These are phyloP conservation scores for Fraxinus excelsior DNA, from an alignment of 257 asterid species.

Conservation along the genomic window DNA sequence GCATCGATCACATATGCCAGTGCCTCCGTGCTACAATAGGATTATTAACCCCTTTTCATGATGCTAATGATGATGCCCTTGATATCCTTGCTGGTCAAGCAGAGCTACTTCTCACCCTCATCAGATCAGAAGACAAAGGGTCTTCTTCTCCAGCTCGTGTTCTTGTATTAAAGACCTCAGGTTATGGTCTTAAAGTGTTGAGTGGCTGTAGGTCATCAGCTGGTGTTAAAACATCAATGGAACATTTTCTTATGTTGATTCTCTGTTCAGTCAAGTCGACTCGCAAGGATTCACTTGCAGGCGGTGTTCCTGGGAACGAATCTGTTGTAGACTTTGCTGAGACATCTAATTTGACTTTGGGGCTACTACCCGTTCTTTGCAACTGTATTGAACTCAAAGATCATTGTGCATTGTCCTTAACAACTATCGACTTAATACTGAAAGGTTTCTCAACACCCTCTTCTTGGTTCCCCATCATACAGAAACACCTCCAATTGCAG, in stretches of 20 bases:
- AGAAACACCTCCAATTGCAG: slow-evolving; percentile 68
- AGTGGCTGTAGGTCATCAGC: slow-evolving; percentile 45
- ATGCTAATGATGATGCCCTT: slow-evolving; percentile 49
- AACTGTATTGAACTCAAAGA: slow-evolving; percentile 56
- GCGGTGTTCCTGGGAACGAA: slow-evolving; percentile 26
- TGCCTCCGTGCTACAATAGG: slow-evolving; percentile 60
- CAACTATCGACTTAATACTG: slow-evolving; percentile 63
- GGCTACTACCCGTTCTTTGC: slow-evolving; percentile 79
- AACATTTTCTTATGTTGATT: slow-evolving; percentile 64
- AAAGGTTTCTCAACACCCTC: slow-evolving; percentile 63
- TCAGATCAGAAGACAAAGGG: slow-evolving; percentile 42
- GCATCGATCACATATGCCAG: slow-evolving; percentile 60
- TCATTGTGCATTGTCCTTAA: slow-evolving; percentile 60
- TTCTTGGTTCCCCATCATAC: slow-evolving; percentile 80
- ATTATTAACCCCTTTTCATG: slow-evolving; percentile 48
- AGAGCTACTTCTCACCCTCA: slow-evolving; percentile 65
- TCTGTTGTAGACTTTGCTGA: slow-evolving; percentile 51
- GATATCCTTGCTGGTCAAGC: slow-evolving; percentile 75
- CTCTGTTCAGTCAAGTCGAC: slow-evolving; percentile 53
- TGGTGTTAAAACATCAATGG: slow-evolving; percentile 43
- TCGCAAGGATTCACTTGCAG: slow-evolving; percentile 33
- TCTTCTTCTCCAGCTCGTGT: slow-evolving; percentile 40
- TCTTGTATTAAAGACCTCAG: slow-evolving; percentile 64
- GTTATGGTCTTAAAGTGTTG: slow-evolving; percentile 73
- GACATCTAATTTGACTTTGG: slow-evolving; percentile 60